These are phyloP conservation scores for Coniochaeta sp. DNA, from an alignment of 2,329 filamentous ascomycete genomes.

Conservation along the genomic window DNA sequence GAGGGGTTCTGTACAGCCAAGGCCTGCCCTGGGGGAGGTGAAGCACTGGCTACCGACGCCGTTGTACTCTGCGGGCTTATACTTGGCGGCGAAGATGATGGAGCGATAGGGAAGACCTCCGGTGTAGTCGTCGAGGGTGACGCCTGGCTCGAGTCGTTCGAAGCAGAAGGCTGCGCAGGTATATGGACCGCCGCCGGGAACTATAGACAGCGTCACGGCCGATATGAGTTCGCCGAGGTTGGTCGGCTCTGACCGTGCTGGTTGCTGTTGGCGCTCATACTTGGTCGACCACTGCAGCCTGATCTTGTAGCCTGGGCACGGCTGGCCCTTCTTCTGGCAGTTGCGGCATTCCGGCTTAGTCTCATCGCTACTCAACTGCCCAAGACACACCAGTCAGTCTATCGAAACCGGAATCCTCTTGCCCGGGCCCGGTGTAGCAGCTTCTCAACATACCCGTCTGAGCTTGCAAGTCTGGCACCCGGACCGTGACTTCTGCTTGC, in stretches of 20 bases:
- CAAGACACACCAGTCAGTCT: slow-evolving; percentile 3
- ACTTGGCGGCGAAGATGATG: too few species aligned
- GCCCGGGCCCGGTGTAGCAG: neutral
- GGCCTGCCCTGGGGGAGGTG: too few species aligned
- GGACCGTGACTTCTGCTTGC: neutral
- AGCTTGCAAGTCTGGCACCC: slow-evolving; percentile 19
- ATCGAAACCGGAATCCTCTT: neutral
- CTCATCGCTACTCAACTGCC: slow-evolving; percentile 20
- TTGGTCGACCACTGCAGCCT: slow-evolving; percentile 21
- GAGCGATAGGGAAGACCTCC: too few species aligned
- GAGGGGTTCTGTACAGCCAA: too few species aligned
- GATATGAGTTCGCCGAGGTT: slow-evolving; percentile 18
- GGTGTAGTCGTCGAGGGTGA: too few species aligned
- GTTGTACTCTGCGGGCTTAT: too few species aligned
- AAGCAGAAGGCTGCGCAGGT: neutral
- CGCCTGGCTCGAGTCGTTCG: too few species aligned
- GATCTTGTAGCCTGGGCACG: slow-evolving; percentile 19
- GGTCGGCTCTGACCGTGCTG: slow-evolving; percentile 11
- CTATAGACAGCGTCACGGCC: slow-evolving; percentile 17
- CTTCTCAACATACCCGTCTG: slow-evolving; percentile 13
- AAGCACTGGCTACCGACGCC: too few species aligned
- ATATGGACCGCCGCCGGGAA: neutral
- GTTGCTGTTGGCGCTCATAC: slow-evolving; percentile 12
- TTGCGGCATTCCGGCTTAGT: slow-evolving; percentile 17
- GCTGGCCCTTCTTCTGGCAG: slow-evolving; percentile 16